A percentile compares a stretch with the other conserved stretches of the same genome.
These are phyloP conservation scores for Trichosporon sp. DNA, from an alignment of 1,284 basidiomycete species.

Conservation along the genomic window DNA sequence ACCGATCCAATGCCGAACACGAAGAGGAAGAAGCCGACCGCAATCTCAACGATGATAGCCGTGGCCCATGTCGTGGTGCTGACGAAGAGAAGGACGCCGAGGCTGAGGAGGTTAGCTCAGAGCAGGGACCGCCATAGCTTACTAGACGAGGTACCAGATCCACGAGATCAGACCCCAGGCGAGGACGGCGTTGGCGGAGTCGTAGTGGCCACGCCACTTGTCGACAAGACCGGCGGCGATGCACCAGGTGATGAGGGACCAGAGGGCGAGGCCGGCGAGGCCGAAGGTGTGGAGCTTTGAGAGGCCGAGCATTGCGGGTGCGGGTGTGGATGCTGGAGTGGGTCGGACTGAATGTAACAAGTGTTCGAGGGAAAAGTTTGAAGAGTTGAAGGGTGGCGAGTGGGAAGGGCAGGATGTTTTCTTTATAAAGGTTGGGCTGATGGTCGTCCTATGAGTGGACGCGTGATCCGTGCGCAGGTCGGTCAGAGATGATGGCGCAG, in stretches of 20 bases:
- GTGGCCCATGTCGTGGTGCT: neutral
- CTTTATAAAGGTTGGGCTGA: neutral
- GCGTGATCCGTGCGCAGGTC: neutral
- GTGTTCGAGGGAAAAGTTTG: neutral
- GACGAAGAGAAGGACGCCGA: neutral
- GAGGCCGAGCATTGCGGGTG: neutral
- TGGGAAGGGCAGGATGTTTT: neutral
- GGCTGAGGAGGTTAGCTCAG: neutral
- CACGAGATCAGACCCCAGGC: constrained; percentile 1
- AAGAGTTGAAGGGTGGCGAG: neutral
- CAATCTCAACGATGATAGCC: neutral
- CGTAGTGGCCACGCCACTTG: neutral
- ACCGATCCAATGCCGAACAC: neutral
- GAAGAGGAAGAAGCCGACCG: constrained; percentile 3
- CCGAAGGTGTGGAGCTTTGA: neutral
- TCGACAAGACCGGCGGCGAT: neutral
- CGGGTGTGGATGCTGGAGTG: neutral
- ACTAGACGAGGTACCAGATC: constrained; percentile 3
- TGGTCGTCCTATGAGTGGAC: neutral
- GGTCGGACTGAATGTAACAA: neutral
- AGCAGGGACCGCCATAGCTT: neutral
- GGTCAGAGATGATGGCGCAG: neutral
- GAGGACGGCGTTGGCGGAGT: neutral
- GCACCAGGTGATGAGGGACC: constrained; percentile 1
- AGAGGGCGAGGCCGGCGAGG: neutral